Percentiles rank a stretch among this genome's conserved stretches.
phyloP scores from a whole-genome alignment of 768 basidiomycete species.

The Scleroderma citrinum region DNA sequence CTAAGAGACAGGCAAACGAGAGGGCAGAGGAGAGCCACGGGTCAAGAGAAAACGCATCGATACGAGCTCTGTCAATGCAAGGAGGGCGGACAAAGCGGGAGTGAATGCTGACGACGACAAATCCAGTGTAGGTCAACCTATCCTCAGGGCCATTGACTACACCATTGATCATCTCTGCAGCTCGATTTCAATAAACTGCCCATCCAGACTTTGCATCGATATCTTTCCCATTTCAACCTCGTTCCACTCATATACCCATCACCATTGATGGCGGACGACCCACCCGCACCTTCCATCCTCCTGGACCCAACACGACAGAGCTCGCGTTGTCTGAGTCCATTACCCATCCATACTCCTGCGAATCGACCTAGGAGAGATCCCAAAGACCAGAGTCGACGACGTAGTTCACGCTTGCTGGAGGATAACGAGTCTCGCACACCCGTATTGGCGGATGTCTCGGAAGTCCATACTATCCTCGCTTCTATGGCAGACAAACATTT shows the following conservation, averaged over 20 bases:
- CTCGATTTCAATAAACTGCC: constrained; percentile 74
- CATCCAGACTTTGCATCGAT: constrained; percentile 58
- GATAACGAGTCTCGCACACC: constrained; percentile 55
- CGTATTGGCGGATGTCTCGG: constrained; percentile 63
- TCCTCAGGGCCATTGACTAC: neutral
- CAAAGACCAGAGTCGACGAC: constrained; percentile 51
- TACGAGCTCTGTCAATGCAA: constrained; percentile 19
- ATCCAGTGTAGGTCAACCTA: constrained; percentile 23
- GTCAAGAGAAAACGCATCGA: constrained; percentile 71
- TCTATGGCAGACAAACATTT: constrained; percentile 71
- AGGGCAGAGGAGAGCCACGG: constrained; percentile 70
- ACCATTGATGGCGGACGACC: constrained; percentile 59
- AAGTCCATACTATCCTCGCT: constrained; percentile 63
- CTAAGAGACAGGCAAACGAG: constrained; percentile 63
- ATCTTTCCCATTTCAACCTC: constrained; percentile 68
- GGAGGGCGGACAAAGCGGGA: constrained; percentile 34
- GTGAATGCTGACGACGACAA: constrained; percentile 26
- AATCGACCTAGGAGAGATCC: constrained; percentile 70
- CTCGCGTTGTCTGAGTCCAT: constrained; percentile 49
- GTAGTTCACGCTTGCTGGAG: constrained; percentile 70
- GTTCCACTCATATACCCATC: constrained; percentile 67
- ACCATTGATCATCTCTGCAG: constrained; percentile 31
- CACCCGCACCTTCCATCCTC: constrained; percentile 61
- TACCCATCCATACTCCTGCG: constrained; percentile 45
- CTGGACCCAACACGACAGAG: constrained; percentile 41